Evolutionary conservation across 2,329 filamentous ascomycete species (phyloP).

Genomic region (Myrmaecium sp.): DNA sequence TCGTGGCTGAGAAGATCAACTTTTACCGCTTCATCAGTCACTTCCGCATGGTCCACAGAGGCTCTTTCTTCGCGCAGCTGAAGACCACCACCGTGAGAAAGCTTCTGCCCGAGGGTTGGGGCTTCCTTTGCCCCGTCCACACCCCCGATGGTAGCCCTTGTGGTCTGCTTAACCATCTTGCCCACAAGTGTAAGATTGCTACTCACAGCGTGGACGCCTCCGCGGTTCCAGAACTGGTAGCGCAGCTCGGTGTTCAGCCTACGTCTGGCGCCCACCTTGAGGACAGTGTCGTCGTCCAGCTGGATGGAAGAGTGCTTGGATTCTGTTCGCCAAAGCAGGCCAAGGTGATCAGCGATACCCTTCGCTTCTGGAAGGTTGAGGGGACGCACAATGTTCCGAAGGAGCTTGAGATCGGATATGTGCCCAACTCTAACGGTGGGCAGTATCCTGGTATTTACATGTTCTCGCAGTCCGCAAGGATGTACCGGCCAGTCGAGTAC

Average conservation of each 20-base stretch:
- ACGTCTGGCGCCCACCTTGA: constrained; percentile 62
- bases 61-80: constrained; percentile 93
- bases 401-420: constrained; percentile 79
- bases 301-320: constrained; percentile 79
- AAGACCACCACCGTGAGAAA: constrained; percentile 97
- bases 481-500: constrained; percentile 87
- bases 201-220: constrained; percentile 61
- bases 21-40: constrained; percentile 97
- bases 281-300: constrained; percentile 74
- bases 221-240: constrained; percentile 53
- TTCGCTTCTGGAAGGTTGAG: constrained; percentile 91
- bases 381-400: constrained; percentile 63
- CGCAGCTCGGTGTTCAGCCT: constrained; percentile 62
- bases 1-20: constrained; percentile 97
- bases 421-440: constrained; percentile 76
- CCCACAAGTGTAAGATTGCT: constrained; percentile 84
- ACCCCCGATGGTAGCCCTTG: constrained; percentile 93
- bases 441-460: constrained; percentile 94
- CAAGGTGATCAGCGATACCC: constrained; percentile 62
- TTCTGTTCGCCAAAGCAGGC: constrained; percentile 81
- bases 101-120: constrained; percentile 90
- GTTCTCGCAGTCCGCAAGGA: constrained; percentile 67
- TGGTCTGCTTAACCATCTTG: constrained; percentile 83
- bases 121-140: constrained; percentile 92
- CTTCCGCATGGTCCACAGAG: constrained; percentile 97